phyloP scores from a whole-genome alignment of 177 flowering plant genomes.

The Vitis hybrid region DNA sequence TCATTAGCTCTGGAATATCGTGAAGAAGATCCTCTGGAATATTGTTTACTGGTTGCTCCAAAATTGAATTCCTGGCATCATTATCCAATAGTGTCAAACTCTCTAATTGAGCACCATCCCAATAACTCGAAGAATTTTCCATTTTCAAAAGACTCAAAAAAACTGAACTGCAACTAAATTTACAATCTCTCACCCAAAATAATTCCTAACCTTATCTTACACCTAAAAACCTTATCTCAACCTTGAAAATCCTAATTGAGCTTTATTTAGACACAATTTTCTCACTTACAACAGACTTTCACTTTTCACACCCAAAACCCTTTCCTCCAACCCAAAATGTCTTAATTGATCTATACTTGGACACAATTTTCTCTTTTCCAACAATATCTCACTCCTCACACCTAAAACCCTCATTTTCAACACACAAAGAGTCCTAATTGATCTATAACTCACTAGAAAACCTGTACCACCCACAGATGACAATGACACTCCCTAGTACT shows the following conservation, averaged over 20 bases:
- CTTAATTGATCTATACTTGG: too few species aligned
- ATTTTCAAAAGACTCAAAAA: slow-evolving; percentile 14
- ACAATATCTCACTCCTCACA: too few species aligned
- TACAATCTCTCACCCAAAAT: too few species aligned
- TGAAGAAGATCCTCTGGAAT: slow-evolving; percentile 29
- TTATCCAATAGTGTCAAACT: slow-evolving; percentile 18
- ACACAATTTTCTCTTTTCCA: too few species aligned
- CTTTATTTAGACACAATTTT: too few species aligned
- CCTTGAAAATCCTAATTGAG: too few species aligned
- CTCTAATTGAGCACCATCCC: slow-evolving; percentile 40
- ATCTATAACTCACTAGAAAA: not conserved
- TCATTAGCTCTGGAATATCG: slow-evolving; percentile 36
- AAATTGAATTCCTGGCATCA: slow-evolving; percentile 18
- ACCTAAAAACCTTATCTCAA: too few species aligned
- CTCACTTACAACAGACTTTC: not conserved
- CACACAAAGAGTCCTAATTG: not conserved
- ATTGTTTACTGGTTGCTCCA: slow-evolving; percentile 24
- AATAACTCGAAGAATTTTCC: slow-evolving; percentile 37
- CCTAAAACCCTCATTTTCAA: not conserved
- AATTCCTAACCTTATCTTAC: too few species aligned
- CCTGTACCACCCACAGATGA: not conserved
- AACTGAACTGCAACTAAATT: not conserved
- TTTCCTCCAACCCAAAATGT: too few species aligned
- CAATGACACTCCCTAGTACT: not conserved
- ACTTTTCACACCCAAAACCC: too few species aligned